Evolutionary conservation across 805 yeast species (phyloP), one percentile per base, ranked within the genome.

Genomic region (Cyberlindnera maclurae): DNA sequence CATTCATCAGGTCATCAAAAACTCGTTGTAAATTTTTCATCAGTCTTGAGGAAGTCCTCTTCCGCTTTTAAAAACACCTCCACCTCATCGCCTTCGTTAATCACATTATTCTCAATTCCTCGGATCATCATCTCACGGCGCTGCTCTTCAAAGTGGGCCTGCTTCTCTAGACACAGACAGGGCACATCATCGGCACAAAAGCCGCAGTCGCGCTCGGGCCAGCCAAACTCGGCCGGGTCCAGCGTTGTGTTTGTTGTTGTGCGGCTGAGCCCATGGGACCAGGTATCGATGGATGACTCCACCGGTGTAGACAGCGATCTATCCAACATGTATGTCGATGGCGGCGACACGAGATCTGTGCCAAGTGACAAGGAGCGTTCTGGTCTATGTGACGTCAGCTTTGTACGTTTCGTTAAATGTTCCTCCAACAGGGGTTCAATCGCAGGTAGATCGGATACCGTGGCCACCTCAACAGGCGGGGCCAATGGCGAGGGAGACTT

Each of bases 401-500:
- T 28, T 9, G 33, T 38, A 12, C 42, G 36, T 17, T 50, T 50
- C 3, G 36, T 11, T 4, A 42, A 47, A 15, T 47, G 50, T 12
- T 30, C 32, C 12, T 30, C 36, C 29, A 42, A n/a, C 3, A 41
- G 40, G 4, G 36, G 36, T n/a, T 44, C 46, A 15, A 45, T 42
- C 2, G 34, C 28, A 29, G 54, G 50, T 9, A 50, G 33, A 3
- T 36, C 46, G 46, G 37, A 2, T 8, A 20, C 5, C 8, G 36
- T 15, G 15, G 31, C 31, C 24, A 10, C 17, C 12, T 22, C 18
- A 10, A 29, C 37, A 7, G 24, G 11, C 11, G 37, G 31, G n/a
- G 52, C 41, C 1, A 52, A 44, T 12, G 59, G 57, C 5, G 55
- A 50, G n/a, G 57, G 59, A 0, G 55, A 42, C 13, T 43, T 42